Conservation (phyloP, 345 rosid genomes). For the Cardamine occulta region DNA sequence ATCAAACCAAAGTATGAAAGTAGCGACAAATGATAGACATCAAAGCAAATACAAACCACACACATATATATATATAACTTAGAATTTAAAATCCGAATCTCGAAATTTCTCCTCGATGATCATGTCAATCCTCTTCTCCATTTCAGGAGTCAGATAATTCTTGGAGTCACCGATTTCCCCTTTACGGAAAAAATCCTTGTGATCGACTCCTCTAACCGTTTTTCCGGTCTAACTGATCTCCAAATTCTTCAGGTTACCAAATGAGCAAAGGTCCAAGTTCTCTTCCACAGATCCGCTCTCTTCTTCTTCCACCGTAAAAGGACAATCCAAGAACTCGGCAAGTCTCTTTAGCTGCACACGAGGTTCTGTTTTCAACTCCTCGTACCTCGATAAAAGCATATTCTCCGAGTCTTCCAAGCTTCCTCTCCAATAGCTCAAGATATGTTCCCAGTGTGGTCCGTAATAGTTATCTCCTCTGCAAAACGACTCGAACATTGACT, state of each 20-base stretch:
- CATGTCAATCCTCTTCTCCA: no score
- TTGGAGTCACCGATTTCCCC: constrained; percentile 34
- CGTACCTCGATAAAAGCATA: constrained; percentile 42
- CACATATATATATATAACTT: no score
- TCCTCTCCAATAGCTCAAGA: constrained; percentile 29
- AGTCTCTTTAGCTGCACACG: constrained; percentile 24
- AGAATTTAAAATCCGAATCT: no score
- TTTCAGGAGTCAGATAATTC: constrained; percentile 17
- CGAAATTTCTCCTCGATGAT: no score
- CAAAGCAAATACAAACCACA: no score
- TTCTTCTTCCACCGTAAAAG: constrained; percentile 29
- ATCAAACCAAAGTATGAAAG: no score
- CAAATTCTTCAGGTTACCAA: constrained; percentile 15
- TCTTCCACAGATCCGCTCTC: constrained; percentile 15
- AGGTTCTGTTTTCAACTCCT: constrained; percentile 36
- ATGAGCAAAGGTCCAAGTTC: constrained; percentile 18
- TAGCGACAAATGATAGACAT: no score
- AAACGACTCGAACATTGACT: constrained; percentile 39
- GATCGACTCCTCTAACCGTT: not conserved
- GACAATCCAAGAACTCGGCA: constrained; percentile 43
- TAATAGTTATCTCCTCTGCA: constrained; percentile 33
- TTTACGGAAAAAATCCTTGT: constrained; percentile 30
- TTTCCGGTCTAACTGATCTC: constrained; percentile 30
- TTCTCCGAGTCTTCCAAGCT: constrained; percentile 29
- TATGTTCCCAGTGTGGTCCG: constrained; percentile 45